Conservation (phyloP, 1,139 yeast species). For the Suhomyces panamericanus region DNA sequence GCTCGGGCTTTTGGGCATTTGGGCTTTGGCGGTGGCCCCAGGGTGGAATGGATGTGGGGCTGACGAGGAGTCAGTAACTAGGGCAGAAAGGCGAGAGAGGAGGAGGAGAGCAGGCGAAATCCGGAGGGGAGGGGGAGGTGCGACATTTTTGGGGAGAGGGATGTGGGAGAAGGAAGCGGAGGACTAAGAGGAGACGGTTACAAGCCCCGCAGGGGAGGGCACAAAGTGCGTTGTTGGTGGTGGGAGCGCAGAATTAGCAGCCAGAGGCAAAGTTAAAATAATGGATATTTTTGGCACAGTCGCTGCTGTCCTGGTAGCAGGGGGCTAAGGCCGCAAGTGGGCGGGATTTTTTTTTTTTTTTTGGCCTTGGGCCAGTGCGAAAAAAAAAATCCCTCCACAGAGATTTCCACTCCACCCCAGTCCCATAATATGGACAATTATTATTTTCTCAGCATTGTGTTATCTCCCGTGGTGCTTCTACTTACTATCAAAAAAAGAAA, state of each 20-base stretch:
- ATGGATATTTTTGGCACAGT: conserved; percentile 1
- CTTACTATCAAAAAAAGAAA: conserved; percentile 10
- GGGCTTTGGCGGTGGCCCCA: too few relatives aligned
- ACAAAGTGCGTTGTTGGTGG: too few relatives aligned
- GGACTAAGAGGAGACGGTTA: not conserved
- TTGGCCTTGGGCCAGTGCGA: not conserved
- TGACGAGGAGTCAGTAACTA: too few relatives aligned
- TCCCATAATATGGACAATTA: conserved; percentile 7
- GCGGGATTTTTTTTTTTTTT: conserved; percentile 1
- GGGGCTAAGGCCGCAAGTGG: not conserved
- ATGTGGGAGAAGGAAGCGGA: too few relatives aligned
- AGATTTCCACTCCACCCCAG: conserved; percentile 10
- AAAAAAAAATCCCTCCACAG: conserved; percentile 6
- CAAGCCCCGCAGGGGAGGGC: not conserved
- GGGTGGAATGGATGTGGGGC: too few relatives aligned
- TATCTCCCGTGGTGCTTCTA: conserved; percentile 7
- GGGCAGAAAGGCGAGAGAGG: too few relatives aligned
- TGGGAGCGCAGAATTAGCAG: not conserved
- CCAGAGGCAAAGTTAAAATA: not conserved
- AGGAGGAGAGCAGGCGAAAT: not conserved
- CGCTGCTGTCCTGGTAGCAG: conserved; percentile 11
- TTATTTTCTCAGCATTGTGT: conserved; percentile 10
- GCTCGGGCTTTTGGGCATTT: too few relatives aligned
- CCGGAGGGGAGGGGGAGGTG: not conserved
- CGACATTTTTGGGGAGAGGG: conserved; percentile 1